Evolutionary conservation across 176 grass and related monocot genomes (phyloP).

Genomic region (Panicum miliaceum): DNA sequence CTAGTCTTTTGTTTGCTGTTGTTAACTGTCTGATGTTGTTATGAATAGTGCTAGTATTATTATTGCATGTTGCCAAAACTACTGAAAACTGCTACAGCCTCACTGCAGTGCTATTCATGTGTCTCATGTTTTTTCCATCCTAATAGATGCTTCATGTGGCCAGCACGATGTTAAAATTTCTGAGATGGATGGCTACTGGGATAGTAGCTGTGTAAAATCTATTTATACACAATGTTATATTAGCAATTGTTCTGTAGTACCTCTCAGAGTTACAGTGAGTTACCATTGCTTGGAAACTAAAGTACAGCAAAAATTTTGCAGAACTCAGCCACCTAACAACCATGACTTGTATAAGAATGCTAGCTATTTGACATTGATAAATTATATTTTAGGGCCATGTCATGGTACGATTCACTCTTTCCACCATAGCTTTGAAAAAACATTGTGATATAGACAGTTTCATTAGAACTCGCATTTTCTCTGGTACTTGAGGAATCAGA

Average conservation of each 20-base stretch:
- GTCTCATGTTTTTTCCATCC: conserved; percentile 1
- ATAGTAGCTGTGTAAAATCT: neutral
- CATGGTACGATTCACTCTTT: neutral
- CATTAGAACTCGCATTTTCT: neutral
- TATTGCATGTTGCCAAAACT: conserved; percentile 5
- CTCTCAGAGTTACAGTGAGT: neutral
- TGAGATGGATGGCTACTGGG: conserved; percentile 14
- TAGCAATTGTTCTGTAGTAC: neutral
- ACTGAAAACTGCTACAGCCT: neutral
- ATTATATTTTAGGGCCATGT: neutral
- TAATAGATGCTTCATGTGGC: neutral
- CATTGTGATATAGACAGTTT: conserved; percentile 2
- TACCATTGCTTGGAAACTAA: neutral
- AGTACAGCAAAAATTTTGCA: neutral
- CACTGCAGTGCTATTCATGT: neutral
- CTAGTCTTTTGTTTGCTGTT: neutral
- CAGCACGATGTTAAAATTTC: neutral
- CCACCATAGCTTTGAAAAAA: neutral
- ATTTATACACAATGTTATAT: neutral
- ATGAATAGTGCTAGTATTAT: neutral
- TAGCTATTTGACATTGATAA: neutral
- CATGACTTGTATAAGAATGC: neutral
- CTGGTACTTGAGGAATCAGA: neutral
- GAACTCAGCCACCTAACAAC: neutral
- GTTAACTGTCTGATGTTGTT: neutral